phyloP scores from a whole-genome alignment of 2,329 filamentous ascomycete species.

The Arachnomyces sp. region DNA sequence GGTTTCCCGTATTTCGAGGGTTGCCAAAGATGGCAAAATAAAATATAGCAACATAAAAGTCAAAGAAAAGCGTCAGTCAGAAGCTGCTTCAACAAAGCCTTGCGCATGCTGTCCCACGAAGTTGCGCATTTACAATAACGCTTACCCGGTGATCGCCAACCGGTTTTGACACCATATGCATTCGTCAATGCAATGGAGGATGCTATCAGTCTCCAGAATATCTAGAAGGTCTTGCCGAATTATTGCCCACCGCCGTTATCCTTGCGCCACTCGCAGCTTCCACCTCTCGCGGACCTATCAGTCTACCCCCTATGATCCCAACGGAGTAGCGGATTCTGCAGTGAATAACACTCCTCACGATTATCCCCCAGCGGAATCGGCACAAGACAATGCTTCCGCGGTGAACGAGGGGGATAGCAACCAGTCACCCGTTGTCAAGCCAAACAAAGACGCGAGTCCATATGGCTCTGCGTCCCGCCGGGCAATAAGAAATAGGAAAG shows the following conservation, averaged over 20 bases:
- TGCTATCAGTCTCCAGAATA: slow-evolving; percentile 22
- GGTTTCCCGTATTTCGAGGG: too few relatives aligned
- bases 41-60: not conserved
- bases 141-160: too few relatives aligned
- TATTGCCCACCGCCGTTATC: slow-evolving; percentile 30
- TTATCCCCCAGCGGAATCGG: slow-evolving; percentile 11
- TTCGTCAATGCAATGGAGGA: slow-evolving; percentile 32
- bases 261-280: slow-evolving; percentile 23
- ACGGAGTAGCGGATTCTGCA: slow-evolving; percentile 15
- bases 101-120: too few relatives aligned
- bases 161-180: slow-evolving; percentile 23
- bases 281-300: slow-evolving; percentile 25
- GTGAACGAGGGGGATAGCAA: slow-evolving; percentile 12
- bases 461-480: slow-evolving; percentile 35
- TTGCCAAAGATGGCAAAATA: not conserved
- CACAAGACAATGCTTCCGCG: slow-evolving; percentile 8
- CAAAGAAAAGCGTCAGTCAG: not conserved
- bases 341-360: slow-evolving; percentile 17
- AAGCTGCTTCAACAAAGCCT: not conserved
- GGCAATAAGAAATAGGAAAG: slow-evolving; percentile 28
- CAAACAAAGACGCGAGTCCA: slow-evolving; percentile 21
- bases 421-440: slow-evolving; percentile 11
- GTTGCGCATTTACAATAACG: too few relatives aligned
- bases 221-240: slow-evolving; percentile 29
- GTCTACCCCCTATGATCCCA: slow-evolving; percentile 22